Percentiles rank a stretch among this genome's conserved stretches.
Conservation (phyloP, 257 asterid species). For the Thymus quinquecostatus region DNA sequence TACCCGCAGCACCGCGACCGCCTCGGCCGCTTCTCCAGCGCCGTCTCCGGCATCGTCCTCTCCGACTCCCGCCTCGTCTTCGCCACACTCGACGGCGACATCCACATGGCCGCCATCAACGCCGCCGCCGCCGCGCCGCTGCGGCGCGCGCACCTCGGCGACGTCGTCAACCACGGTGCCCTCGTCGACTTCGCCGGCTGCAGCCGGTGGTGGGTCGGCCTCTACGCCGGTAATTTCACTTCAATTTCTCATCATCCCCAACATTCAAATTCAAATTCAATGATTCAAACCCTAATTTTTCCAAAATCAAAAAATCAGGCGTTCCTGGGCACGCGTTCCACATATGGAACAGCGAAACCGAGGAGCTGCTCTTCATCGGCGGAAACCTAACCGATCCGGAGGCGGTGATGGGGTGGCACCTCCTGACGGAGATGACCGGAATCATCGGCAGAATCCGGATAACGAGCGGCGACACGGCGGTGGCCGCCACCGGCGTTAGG, state of each 20-base stretch:
- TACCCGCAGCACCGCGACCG: slow-evolving; percentile 70
- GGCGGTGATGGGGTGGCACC: slow-evolving; percentile 85
- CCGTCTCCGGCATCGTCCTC: slow-evolving; percentile 67
- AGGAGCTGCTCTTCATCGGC: slow-evolving; percentile 71
- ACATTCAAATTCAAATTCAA: neutral
- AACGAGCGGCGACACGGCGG: slow-evolving; percentile 46
- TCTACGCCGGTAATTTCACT: slow-evolving; percentile 63
- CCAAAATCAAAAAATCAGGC: slow-evolving; percentile 36
- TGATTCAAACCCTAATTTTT: neutral
- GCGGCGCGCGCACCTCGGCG: slow-evolving; percentile 66
- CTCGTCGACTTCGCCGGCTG: slow-evolving; percentile 80
- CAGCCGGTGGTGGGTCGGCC: slow-evolving; percentile 92
- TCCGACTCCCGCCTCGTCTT: slow-evolving; percentile 55
- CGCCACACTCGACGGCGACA: slow-evolving; percentile 77
- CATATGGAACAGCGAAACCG: slow-evolving; percentile 74
- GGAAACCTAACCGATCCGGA: slow-evolving; percentile 80
- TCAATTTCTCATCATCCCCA: neutral
- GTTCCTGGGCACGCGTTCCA: slow-evolving; percentile 81
- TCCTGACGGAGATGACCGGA: slow-evolving; percentile 60
- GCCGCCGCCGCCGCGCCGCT: slow-evolving; percentile 40
- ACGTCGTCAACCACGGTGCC: slow-evolving; percentile 79
- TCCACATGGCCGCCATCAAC: slow-evolving; percentile 55
- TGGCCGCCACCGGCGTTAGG: slow-evolving; percentile 67
- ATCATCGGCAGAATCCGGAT: slow-evolving; percentile 67
- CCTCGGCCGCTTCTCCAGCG: slow-evolving; percentile 65